phyloP scores from a whole-genome alignment of 2,329 filamentous ascomycete genomes.

The Zopfia rhizophila region DNA sequence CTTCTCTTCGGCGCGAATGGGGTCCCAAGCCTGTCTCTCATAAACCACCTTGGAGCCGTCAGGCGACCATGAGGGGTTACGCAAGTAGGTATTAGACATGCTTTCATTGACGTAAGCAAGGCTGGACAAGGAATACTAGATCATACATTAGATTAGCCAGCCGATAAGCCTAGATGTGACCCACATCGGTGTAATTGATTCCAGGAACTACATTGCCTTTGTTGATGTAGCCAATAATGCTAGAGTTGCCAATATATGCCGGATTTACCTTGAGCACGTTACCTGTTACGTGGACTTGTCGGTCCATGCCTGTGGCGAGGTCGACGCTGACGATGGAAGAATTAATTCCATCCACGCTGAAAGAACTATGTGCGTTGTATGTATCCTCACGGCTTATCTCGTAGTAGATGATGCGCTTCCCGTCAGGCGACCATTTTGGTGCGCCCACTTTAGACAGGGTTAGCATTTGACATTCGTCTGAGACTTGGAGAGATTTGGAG shows the following conservation, averaged over 20 bases:
- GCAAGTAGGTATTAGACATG: slow-evolving; percentile 15
- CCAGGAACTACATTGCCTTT: slow-evolving; percentile 40
- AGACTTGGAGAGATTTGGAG: too few relatives aligned
- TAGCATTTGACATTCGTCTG: too few relatives aligned
- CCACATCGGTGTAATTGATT: slow-evolving; percentile 21
- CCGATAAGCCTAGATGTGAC: neutral
- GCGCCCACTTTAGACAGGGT: too few relatives aligned
- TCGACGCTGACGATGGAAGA: slow-evolving; percentile 52
- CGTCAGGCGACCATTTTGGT: slow-evolving; percentile 45
- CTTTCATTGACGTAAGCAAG: too few relatives aligned
- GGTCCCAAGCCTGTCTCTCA: slow-evolving; percentile 35
- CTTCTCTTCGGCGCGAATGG: slow-evolving; percentile 48
- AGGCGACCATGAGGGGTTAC: slow-evolving; percentile 45
- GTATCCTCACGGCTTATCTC: slow-evolving; percentile 53
- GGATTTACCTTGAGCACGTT: slow-evolving; percentile 46
- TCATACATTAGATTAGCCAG: too few relatives aligned
- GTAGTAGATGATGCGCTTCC: slow-evolving; percentile 41
- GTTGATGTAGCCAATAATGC: slow-evolving; percentile 35
- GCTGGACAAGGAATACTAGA: too few relatives aligned
- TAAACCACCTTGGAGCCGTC: slow-evolving; percentile 43
- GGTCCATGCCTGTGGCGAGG: slow-evolving; percentile 51
- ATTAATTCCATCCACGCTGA: slow-evolving; percentile 30
- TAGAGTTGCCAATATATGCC: slow-evolving; percentile 17
- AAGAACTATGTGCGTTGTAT: slow-evolving; percentile 49
- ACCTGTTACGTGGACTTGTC: slow-evolving; percentile 39